Evolutionary conservation across 2,329 filamentous ascomycete species (phyloP).

Genomic region (Ophiostoma angusticollis): DNA sequence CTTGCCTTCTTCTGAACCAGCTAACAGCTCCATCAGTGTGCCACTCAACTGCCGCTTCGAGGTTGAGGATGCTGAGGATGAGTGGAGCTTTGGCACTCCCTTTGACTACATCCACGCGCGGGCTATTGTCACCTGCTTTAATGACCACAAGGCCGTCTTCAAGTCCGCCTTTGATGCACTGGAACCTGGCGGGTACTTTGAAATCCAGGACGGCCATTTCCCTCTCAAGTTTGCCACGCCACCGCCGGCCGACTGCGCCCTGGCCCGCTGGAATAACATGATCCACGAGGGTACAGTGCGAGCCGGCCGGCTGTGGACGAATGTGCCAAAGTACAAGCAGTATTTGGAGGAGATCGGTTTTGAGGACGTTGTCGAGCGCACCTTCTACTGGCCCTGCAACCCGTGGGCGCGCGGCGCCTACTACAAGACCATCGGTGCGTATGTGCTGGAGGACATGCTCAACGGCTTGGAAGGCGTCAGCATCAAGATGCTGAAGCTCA

Average conservation of each 20-base stretch:
- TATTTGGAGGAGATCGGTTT: constrained; percentile 16
- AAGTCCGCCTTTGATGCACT: constrained; percentile 1
- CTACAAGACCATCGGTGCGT: constrained; percentile 15
- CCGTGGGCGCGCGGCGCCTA: constrained; percentile 17
- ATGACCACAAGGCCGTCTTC: constrained; percentile 7
- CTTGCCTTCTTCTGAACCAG: not conserved
- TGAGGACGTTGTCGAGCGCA: constrained; percentile 16
- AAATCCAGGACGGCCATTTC: constrained; percentile 10
- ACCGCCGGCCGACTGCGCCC: constrained; percentile 5
- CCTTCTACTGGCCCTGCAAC: constrained; percentile 16
- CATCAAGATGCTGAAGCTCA: constrained; percentile 3
- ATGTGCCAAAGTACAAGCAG: constrained; percentile 9
- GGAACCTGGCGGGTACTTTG: constrained; percentile 4
- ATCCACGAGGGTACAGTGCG: constrained; percentile 11
- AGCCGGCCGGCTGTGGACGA: constrained; percentile 15
- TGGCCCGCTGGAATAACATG: constrained; percentile 13
- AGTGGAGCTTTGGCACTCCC: constrained; percentile 6
- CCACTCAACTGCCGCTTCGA: constrained; percentile 12
- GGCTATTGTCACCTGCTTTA: constrained; percentile 8
- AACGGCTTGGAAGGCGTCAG: constrained; percentile 6
- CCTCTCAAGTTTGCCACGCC: constrained; percentile 9
- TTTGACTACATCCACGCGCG: constrained; percentile 11
- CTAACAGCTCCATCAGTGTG: not conserved
- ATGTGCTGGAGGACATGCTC: constrained; percentile 13
- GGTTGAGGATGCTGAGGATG: constrained; percentile 11